Evolutionary conservation across 1,139 yeast genomes (phyloP).

Genomic region (Komagataea norvegica): DNA sequence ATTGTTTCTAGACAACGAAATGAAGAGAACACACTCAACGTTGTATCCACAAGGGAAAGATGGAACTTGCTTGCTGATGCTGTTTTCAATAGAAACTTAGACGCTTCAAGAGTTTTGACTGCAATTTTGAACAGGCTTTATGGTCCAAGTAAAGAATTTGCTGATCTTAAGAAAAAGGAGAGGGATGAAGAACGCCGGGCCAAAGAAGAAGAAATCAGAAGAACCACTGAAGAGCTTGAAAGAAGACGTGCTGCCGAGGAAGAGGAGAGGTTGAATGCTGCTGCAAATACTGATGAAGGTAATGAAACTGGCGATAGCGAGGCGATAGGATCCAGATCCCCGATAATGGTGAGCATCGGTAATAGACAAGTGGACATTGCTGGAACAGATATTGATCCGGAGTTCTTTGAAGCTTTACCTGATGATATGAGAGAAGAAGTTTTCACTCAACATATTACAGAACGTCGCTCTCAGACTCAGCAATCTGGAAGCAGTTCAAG

Average conservation of each 20-base stretch:
- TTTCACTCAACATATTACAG: slow-evolving; percentile 78
- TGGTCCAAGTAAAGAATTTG: slow-evolving; percentile 38
- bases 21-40: not conserved
- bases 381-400: slow-evolving; percentile 90
- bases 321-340: slow-evolving; percentile 33
- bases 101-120: slow-evolving; percentile 44
- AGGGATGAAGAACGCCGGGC: slow-evolving; percentile 26
- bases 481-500: slow-evolving; percentile 44
- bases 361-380: slow-evolving; percentile 80
- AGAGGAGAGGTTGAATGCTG: slow-evolving; percentile 20
- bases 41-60: slow-evolving; percentile 39
- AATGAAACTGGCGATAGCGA: slow-evolving; percentile 5
- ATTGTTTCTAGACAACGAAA: not conserved
- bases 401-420: slow-evolving; percentile 84
- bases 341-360: slow-evolving; percentile 70
- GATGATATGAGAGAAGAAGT: slow-evolving; percentile 94
- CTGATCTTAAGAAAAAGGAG: slow-evolving; percentile 27
- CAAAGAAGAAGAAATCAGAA: slow-evolving; percentile 27
- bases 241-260: slow-evolving; percentile 20
- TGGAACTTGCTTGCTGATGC: slow-evolving; percentile 60
- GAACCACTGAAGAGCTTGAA: slow-evolving; percentile 32
- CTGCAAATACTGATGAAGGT: slow-evolving; percentile 4
- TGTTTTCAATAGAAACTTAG: slow-evolving; percentile 42
- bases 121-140: slow-evolving; percentile 49
- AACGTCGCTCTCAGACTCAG: slow-evolving; percentile 43